Evolutionary conservation across 2,329 filamentous ascomycete genomes (phyloP).

Genomic region (Fusarium sp.): DNA sequence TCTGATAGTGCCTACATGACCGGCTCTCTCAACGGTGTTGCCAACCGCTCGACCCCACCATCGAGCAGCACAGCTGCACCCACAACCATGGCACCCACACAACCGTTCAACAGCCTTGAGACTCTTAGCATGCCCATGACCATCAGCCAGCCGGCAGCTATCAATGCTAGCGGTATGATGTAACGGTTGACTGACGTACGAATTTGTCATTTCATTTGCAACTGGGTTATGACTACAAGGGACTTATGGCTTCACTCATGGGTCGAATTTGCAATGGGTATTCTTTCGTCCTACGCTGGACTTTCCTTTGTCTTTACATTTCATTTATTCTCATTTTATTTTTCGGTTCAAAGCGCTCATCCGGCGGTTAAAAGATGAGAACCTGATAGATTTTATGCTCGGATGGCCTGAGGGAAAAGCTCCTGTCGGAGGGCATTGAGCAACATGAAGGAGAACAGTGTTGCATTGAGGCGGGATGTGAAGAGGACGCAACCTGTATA

Average conservation of each 20-base stretch:
- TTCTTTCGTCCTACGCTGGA: conserved; percentile 31
- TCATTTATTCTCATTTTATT: conserved; percentile 37
- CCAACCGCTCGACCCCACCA: conserved; percentile 45
- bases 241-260: conserved; percentile 42
- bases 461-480: conserved; percentile 12
- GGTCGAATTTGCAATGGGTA: conserved; percentile 35
- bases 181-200: conserved; percentile 43
- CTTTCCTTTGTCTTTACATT: conserved; percentile 41
- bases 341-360: conserved; percentile 39
- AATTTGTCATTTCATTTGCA: conserved; percentile 40
- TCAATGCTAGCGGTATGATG: conserved; percentile 59
- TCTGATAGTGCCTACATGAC: conserved; percentile 73
- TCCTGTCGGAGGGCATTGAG: conserved; percentile 7
- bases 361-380: conserved; percentile 41
- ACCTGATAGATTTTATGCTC: conserved; percentile 40
- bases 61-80: conserved; percentile 29
- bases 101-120: conserved; percentile 67
- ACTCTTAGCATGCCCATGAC: conserved; percentile 73
- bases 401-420: conserved; percentile 17
- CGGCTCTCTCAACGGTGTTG: conserved; percentile 60
- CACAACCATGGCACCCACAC: conserved; percentile 40
- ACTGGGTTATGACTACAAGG: conserved; percentile 43
- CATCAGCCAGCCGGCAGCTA: conserved; percentile 64
- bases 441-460: conserved; percentile 28
- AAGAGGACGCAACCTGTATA: conserved; percentile 45